Conservation (phyloP, 192 early-diverging fungal species). For the Spizellomyces sp. region DNA sequence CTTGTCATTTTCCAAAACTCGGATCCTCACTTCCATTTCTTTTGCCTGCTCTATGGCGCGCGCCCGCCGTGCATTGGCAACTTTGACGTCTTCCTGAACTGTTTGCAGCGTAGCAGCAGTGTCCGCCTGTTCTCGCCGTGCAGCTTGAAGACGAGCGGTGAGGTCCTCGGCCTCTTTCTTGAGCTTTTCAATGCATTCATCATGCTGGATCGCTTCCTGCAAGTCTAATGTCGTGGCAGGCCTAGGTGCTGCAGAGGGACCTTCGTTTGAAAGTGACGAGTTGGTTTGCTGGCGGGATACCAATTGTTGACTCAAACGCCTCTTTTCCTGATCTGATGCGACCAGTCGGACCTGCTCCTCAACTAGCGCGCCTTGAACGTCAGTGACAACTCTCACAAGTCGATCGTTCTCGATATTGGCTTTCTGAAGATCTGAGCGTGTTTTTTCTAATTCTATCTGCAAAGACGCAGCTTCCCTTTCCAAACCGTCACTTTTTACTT, state of each 20-base stretch:
- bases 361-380: background rate
- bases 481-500: too few species aligned
- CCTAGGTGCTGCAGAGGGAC: too few species aligned
- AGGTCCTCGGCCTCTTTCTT: too few species aligned
- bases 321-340: background rate
- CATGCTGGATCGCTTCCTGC: too few species aligned
- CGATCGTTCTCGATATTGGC: slow-evolving; percentile 7
- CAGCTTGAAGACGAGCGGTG: too few species aligned
- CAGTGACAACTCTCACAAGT: background rate
- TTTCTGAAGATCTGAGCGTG: background rate
- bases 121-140: too few species aligned
- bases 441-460: background rate
- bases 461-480: too few species aligned
- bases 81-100: background rate
- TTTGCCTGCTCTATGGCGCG: background rate
- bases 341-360: slow-evolving; percentile 4
- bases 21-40: background rate
- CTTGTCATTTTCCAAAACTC: background rate
- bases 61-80: background rate
- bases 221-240: too few species aligned
- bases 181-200: too few species aligned
- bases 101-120: background rate
- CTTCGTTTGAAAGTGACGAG: too few species aligned
- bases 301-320: background rate
- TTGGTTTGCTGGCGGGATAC: too few species aligned